Base-by-base conservation (phyloP, 345 rosid genomes). In the Brassica juncea region DNA sequence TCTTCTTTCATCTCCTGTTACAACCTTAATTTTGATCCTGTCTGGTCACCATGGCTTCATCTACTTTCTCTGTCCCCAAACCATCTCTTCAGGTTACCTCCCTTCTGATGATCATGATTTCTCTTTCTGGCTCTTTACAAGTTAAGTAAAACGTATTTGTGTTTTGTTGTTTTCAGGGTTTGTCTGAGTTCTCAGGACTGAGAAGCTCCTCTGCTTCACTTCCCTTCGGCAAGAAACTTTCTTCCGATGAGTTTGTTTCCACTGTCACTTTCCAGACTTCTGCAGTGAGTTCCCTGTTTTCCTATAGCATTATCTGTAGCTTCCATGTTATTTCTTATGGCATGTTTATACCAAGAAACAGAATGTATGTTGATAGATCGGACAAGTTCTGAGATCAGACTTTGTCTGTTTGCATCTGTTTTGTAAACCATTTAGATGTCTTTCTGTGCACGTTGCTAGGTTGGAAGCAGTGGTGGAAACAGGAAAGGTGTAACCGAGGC, bases 181-280 rank as follows among this genome's bases (percentile, higher is more conserved):
- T 90, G 72, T 21, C 85, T 6, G 97, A 94, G 9, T 89, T 92
- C 86, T 90, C 97, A 6, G 93, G 97, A 57, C 84, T 88, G 19
- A 86, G 92, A 47, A 86, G 66, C 86, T 88, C 92, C n/a, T 70
- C 97, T 25, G 72, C 72, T 64, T 84, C 81, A 77, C 90, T 90
- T 76, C 86, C 94, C 72, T 86, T 86, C 21, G 76, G 86, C 68
- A 84, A 84, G 87, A 92, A 88, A 80, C 55, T 84, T 60, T 87
- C 86, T 69, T 87, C 87, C 3, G 96, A 92, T 57, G 96, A 94
- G 77, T 90, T 89, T 68, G 77, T 70, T 73, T 87, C 91, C 3
- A 61, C 83, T 78, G 80, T 94, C 64, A 82, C 90, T 80, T 82
- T 89, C 88, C 97, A 89, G 78, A 90, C 97, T 68, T 86, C 83